A percentile compares a stretch with the other conserved stretches of the same genome.
phyloP scores from a whole-genome alignment of 108 stramenopile genomes.

The Parietichytrium sp. region DNA sequence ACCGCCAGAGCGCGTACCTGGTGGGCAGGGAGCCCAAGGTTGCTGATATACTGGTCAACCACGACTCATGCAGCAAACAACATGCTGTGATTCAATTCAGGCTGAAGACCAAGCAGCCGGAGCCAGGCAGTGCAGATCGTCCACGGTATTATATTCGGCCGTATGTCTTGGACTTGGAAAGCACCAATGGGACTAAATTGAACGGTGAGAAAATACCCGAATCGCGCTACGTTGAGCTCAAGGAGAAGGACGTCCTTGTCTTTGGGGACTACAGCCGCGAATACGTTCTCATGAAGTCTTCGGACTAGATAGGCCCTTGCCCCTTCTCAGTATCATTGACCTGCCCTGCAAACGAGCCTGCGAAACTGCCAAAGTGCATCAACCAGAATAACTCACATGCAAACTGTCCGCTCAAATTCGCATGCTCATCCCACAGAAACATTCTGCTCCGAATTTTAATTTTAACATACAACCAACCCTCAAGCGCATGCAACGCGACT shows the following conservation, averaged over 20 bases:
- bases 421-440: too few species aligned
- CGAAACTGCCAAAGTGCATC: too few species aligned
- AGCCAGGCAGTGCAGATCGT: not conserved
- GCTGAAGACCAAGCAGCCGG: conserved; percentile 27
- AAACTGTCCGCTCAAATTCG: too few species aligned
- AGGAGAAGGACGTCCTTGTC: conserved; percentile 81
- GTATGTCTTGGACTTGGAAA: conserved; percentile 93
- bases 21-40: conserved; percentile 82
- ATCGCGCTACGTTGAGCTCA: conserved; percentile 89
- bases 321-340: too few species aligned
- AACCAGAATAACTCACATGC: too few species aligned
- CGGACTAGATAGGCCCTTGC: too few species aligned
- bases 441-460: too few species aligned
- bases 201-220: conserved; percentile 82
- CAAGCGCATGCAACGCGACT: too few species aligned
- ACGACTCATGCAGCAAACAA: conserved; percentile 81
- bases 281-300: conserved; percentile 90
- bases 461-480: too few species aligned
- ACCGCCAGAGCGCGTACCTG: conserved; percentile 84
- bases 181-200: conserved; percentile 88
- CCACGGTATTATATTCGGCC: conserved; percentile 58
- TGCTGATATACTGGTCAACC: conserved; percentile 78
- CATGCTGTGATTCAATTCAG: conserved; percentile 97
- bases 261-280: conserved; percentile 85
- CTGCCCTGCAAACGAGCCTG: too few species aligned